phyloP scores from a whole-genome alignment of 1,284 basidiomycete species.

The Fomitopsis schrenkii region DNA sequence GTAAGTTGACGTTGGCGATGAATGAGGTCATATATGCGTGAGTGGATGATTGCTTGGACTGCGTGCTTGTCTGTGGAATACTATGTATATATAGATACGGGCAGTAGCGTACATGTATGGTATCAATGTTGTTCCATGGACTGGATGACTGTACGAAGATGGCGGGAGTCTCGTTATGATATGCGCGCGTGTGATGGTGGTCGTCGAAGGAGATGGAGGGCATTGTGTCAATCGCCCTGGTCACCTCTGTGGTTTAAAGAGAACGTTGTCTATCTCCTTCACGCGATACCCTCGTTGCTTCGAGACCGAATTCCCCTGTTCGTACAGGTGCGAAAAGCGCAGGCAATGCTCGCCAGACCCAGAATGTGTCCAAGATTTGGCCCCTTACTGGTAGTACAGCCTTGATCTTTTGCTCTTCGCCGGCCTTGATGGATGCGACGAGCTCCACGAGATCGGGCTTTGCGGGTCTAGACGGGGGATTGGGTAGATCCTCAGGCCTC shows the following conservation, averaged over 20 bases:
- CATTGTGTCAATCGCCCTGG: neutral
- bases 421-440: constrained; percentile 1
- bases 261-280: neutral
- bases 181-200: neutral
- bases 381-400: neutral
- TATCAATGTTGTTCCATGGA: neutral
- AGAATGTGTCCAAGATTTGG: neutral
- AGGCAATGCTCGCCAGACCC: neutral
- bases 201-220: neutral
- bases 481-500: too few relatives aligned
- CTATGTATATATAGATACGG: neutral
- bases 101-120: neutral
- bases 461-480: neutral
- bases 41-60: too few relatives aligned
- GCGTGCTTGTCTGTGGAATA: neutral
- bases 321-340: neutral
- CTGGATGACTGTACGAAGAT: neutral
- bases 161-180: neutral
- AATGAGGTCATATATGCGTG: neutral
- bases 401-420: neutral
- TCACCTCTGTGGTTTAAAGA: too few relatives aligned
- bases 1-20: neutral
- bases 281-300: too few relatives aligned
- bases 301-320: too few relatives aligned
- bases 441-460: constrained; percentile 12